These are phyloP conservation scores for Pseudogymnoascus sp. DNA, from an alignment of 2,329 filamentous ascomycete genomes.

Conservation along the genomic window DNA sequence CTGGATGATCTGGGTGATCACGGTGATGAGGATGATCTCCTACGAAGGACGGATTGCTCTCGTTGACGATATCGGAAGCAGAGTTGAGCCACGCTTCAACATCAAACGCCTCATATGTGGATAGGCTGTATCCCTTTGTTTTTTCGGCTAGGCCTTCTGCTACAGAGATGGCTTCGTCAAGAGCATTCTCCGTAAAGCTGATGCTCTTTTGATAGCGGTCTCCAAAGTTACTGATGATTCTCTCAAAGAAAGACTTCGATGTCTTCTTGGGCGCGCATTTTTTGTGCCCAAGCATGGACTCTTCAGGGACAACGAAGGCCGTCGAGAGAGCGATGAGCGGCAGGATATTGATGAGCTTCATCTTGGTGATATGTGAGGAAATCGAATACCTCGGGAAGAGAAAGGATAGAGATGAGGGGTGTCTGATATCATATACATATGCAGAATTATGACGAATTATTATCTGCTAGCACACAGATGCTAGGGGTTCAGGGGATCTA, in stretches of 20 bases:
- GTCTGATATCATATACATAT: conserved; percentile 1
- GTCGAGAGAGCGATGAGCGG: conserved; percentile 40
- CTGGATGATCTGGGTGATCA: neutral
- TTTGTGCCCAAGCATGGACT: conserved; percentile 37
- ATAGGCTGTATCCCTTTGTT: conserved; percentile 12
- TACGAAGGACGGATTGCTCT: conserved; percentile 22
- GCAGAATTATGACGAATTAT: neutral
- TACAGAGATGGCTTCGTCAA: conserved; percentile 25
- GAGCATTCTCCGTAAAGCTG: conserved; percentile 22
- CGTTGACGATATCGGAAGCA: conserved; percentile 27
- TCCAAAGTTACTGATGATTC: conserved; percentile 26
- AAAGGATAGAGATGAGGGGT: neutral
- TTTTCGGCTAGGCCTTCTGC: conserved; percentile 16
- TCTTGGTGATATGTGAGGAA: conserved; percentile 18
- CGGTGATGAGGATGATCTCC: neutral
- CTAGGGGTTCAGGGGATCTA: neutral
- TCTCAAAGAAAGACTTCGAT: conserved; percentile 25
- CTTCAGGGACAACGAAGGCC: conserved; percentile 45
- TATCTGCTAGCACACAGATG: neutral
- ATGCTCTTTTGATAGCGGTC: conserved; percentile 21
- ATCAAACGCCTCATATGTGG: conserved; percentile 25
- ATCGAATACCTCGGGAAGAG: neutral
- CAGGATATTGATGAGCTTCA: conserved; percentile 35
- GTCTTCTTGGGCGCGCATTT: conserved; percentile 29
- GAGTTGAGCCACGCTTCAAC: conserved; percentile 27